Conservation (phyloP, 345 rosid species). For the Citrus cavaleriei region DNA sequence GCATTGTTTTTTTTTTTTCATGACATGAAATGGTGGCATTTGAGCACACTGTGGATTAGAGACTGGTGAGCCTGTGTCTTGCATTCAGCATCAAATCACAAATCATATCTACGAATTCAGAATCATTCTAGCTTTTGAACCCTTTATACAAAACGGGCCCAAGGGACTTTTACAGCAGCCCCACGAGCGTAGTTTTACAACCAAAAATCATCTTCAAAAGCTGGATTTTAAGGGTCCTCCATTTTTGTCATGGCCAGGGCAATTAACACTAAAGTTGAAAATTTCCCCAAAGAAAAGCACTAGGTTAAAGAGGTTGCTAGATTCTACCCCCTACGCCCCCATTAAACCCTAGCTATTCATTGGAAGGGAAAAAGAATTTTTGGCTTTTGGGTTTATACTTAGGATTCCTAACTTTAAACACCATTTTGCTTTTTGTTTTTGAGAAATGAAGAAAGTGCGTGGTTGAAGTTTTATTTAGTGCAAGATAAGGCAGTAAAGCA, state of each 20-base stretch:
- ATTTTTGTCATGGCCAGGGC: conserved; percentile 28
- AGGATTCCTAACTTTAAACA: conserved; percentile 56
- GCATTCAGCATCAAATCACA: conserved; percentile 47
- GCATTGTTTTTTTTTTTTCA: conserved; percentile 1
- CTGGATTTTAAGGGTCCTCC: conserved; percentile 43
- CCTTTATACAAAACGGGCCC: conserved; percentile 33
- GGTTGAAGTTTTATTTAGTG: neutral
- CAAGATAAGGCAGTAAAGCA: conserved; percentile 13
- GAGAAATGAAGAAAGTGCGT: neutral
- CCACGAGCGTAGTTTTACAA: conserved; percentile 36
- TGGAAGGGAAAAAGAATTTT: conserved; percentile 30
- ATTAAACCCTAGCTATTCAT: conserved; percentile 16
- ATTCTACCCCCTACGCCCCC: conserved; percentile 28
- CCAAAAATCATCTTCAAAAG: conserved; percentile 30
- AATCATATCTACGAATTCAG: conserved; percentile 22
- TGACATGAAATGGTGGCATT: conserved; percentile 23
- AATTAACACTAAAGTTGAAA: conserved; percentile 28
- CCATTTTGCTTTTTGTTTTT: conserved; percentile 8
- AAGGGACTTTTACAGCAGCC: conserved; percentile 32
- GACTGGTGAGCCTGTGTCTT: conserved; percentile 33
- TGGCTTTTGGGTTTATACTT: conserved; percentile 53
- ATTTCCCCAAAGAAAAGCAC: neutral
- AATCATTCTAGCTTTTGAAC: conserved; percentile 48
- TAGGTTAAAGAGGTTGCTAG: conserved; percentile 14
- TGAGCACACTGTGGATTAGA: conserved; percentile 22